A percentile compares a stretch with the other conserved stretches of the same genome.
phyloP scores from a whole-genome alignment of 2,329 filamentous ascomycete species.

The Penicillium oxalicum region DNA sequence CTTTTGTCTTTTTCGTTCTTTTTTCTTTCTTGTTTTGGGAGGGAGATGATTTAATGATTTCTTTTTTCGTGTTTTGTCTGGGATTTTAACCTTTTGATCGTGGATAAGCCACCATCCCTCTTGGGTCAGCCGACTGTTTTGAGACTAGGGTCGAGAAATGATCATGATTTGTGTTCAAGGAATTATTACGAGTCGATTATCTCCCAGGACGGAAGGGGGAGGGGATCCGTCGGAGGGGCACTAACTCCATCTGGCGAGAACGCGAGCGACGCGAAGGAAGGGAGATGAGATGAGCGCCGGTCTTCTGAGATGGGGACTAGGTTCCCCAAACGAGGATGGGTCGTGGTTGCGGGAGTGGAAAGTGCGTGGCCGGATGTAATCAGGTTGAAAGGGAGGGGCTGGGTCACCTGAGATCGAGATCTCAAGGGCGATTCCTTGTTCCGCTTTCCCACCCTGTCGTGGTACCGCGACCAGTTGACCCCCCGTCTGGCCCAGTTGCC shows the following conservation, averaged over 20 bases:
- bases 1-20: slow-evolving; percentile 4
- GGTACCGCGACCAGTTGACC: too few relatives aligned
- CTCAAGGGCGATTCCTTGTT: background rate
- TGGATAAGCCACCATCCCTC: too few relatives aligned
- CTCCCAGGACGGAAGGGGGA: slow-evolving; percentile 12
- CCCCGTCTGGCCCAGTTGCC: background rate
- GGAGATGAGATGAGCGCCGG: background rate
- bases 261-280: slow-evolving; percentile 1
- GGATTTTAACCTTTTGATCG: too few relatives aligned
- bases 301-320: background rate
- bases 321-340: background rate
- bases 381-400: background rate
- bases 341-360: slow-evolving; percentile 12
- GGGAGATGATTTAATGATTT: background rate
- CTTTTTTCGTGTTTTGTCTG: background rate
- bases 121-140: background rate
- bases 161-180: slow-evolving; percentile 1
- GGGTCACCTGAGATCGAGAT: background rate
- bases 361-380: slow-evolving; percentile 19
- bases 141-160: background rate
- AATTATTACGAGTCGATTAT: slow-evolving; percentile 20
- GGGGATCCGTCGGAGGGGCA: background rate
- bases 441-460: background rate
- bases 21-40: too few relatives aligned
- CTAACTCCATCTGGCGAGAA: background rate